Evolutionary conservation across 2,329 filamentous ascomycete species (phyloP).

Genomic region (Fusarium cyanostomum): DNA sequence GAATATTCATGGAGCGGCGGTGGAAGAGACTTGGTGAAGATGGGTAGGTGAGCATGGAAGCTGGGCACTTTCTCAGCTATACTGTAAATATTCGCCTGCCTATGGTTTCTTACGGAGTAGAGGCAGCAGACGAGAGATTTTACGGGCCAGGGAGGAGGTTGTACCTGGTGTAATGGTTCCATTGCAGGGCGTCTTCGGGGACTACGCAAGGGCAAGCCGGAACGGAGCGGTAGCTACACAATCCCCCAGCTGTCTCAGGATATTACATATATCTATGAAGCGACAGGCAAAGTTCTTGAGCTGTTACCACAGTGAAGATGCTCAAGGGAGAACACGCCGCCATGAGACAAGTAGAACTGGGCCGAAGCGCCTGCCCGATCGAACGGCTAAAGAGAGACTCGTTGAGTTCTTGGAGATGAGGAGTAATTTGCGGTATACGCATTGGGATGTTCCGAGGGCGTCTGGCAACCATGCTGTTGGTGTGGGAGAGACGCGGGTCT

Average conservation of each 20-base stretch:
- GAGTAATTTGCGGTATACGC: constrained; percentile 10
- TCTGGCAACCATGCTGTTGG: neutral
- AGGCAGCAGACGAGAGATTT: constrained; percentile 4
- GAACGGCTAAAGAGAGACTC: neutral
- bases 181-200: constrained; percentile 11
- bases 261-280: neutral
- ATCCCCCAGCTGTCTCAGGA: neutral
- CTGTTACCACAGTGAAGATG: neutral
- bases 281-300: neutral
- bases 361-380: neutral
- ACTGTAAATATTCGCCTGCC: constrained; percentile 4
- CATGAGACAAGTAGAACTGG: constrained; percentile 4
- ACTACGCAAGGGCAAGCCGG: constrained; percentile 2
- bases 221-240: neutral
- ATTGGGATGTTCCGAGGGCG: neutral
- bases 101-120: neutral
- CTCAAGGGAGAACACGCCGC: constrained; percentile 1
- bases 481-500: neutral
- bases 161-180: constrained; percentile 4
- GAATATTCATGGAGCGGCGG: neutral
- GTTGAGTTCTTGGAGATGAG: constrained; percentile 1
- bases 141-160: constrained; percentile 1
- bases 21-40: neutral
- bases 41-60: neutral
- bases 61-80: neutral